These are phyloP conservation scores for Lactifluus volemus DNA, from an alignment of 768 basidiomycete genomes.

Conservation along the genomic window DNA sequence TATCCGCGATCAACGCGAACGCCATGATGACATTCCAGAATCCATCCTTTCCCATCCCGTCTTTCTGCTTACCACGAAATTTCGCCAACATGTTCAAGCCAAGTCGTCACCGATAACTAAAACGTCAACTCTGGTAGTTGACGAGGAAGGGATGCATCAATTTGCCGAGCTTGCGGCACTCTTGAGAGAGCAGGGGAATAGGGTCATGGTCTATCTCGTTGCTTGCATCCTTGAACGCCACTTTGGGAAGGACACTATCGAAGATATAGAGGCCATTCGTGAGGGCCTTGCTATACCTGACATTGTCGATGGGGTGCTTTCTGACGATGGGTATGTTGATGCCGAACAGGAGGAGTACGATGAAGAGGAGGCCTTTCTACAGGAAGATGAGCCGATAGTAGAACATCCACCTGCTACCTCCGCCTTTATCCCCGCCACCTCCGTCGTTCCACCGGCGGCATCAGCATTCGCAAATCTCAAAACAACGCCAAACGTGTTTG, in stretches of 20 bases:
- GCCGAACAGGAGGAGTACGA: constrained; percentile 14
- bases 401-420: constrained; percentile 15
- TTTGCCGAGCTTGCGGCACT: constrained; percentile 54
- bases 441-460: constrained; percentile 1
- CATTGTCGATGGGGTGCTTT: constrained; percentile 54
- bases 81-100: constrained; percentile 72
- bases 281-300: constrained; percentile 48
- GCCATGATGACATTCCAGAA: constrained; percentile 61
- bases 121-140: constrained; percentile 54
- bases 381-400: constrained; percentile 8
- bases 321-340: constrained; percentile 23
- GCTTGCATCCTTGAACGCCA: constrained; percentile 84
- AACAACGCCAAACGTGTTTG: constrained; percentile 30
- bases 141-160: constrained; percentile 55
- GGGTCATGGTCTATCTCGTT: constrained; percentile 76
- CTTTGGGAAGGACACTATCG: constrained; percentile 74
- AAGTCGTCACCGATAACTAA: constrained; percentile 70
- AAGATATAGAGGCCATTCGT: constrained; percentile 61
- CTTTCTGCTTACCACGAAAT: constrained; percentile 73
- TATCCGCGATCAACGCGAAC: constrained; percentile 76
- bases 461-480: constrained; percentile 30
- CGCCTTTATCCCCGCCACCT: constrained; percentile 13
- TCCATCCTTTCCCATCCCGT: constrained; percentile 63
- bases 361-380: constrained; percentile 17
- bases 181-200: constrained; percentile 55